phyloP scores from a whole-genome alignment of 1,139 yeast genomes.

The Saccharomyces hybrid region DNA sequence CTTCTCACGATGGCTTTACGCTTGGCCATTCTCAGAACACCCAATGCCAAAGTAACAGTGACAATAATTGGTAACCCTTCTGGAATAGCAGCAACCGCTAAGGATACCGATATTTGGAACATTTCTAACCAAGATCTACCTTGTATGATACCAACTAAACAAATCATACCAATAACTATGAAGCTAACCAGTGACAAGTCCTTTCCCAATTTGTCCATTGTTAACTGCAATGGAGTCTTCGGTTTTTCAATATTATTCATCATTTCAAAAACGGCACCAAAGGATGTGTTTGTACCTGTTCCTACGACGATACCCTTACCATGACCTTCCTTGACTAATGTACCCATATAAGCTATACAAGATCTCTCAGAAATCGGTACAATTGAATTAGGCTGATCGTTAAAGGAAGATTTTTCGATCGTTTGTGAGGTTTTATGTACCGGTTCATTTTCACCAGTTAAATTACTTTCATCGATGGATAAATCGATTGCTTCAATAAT shows the following conservation, averaged over 20 bases:
- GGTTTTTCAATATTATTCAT: constrained; percentile 92
- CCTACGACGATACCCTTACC: constrained; percentile 92
- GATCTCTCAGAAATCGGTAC: constrained; percentile 57
- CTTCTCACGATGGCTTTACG: constrained; percentile 89
- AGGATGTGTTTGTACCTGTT: constrained; percentile 79
- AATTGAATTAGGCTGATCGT: constrained; percentile 29
- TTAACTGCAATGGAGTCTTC: constrained; percentile 85
- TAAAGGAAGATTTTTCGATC: constrained; percentile 28
- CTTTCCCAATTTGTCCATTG: constrained; percentile 91
- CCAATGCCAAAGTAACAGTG: constrained; percentile 89
- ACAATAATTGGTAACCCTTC: constrained; percentile 96
- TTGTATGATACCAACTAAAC: constrained; percentile 76
- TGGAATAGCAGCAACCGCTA: constrained; percentile 97
- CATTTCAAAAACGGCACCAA: constrained; percentile 86
- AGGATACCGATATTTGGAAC: constrained; percentile 92
- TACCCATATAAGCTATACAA: constrained; percentile 89
- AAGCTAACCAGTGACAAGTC: constrained; percentile 79
- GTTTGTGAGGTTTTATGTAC: constrained; percentile 50
- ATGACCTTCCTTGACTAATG: constrained; percentile 88
- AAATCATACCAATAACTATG: constrained; percentile 76
- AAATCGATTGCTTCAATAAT: constrained; percentile 69
- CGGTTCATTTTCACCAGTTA: constrained; percentile 91
- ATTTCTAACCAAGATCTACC: constrained; percentile 93
- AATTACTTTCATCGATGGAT: constrained; percentile 79
- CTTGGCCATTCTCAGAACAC: constrained; percentile 91